Base-by-base conservation (phyloP, 2,329 filamentous ascomycete species). In the Sphaerulina vaccinii region DNA sequence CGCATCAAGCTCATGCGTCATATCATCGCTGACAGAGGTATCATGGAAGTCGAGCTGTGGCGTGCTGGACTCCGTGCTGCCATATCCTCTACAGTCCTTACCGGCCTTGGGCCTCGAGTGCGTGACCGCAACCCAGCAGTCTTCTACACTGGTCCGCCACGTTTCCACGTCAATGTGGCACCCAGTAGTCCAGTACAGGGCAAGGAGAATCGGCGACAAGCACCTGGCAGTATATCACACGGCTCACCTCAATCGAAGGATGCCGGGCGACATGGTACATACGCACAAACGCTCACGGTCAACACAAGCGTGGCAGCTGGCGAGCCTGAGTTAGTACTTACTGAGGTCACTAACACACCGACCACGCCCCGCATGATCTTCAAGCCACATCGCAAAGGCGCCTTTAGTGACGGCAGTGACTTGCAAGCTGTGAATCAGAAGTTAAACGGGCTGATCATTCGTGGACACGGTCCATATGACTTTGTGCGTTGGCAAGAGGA, bases 1-100 rank as follows among this genome's bases (percentile, higher is more conserved):
- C 64, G 71, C n/a, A 72, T 65, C 55, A 71, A 68, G 49, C 62
- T 74, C 13, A 71, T 75, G 59, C 67, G 71, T 13, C 65, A 66
- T 13, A 62, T 65, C 36, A 68, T 75, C 36, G 66, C 67, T 24
- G 57, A 67, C 9, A 38, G 59, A 24, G 67, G 68, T 18, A 59
- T 60, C 13, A 47, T 54, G 15, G 64, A 62, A 27, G 67, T 70
- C 11, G 66, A 72, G 33, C 61, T 75, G 3, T 75, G 72, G 72
- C 58, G 56, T 11, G 62, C 67, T 24, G 66, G 68, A 5, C 54
- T 74, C 3, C 58, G 57, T 39, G 57, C 70, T 32, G 61, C 72
- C 11, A 54, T 56, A 10, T 52, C 59, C 3, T 63, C 69, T 7
- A 64, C 70, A 18, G 58, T 64, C n/a, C 48, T 71, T 7, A 51